phyloP scores from a whole-genome alignment of 2,329 filamentous ascomycete species.

The Acarospora socialis region DNA sequence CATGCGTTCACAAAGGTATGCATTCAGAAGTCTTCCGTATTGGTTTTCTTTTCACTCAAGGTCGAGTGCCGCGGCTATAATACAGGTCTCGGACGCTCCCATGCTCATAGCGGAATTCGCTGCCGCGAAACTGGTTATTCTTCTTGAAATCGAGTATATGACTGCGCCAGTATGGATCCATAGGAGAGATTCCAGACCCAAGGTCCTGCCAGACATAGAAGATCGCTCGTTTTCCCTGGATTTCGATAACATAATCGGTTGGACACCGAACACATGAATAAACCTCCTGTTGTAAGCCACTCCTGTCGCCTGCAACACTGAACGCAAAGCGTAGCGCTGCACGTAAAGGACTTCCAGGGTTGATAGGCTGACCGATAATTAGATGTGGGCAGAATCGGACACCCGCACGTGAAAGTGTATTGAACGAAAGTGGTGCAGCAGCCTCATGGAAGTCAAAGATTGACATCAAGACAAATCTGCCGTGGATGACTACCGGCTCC shows the following conservation, averaged over 20 bases:
- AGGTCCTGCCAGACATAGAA: constrained; percentile 6
- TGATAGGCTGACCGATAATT: constrained; percentile 1
- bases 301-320: constrained; percentile 1
- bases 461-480: constrained; percentile 4
- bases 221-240: constrained; percentile 2
- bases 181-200: constrained; percentile 4
- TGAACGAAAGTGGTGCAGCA: constrained; percentile 4
- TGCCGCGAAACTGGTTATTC: constrained; percentile 1
- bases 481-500: constrained; percentile 6
- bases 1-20: too few relatives aligned
- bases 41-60: too few relatives aligned
- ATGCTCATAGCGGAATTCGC: constrained; percentile 6
- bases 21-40: too few relatives aligned
- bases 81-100: constrained; percentile 5
- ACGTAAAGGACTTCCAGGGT: constrained; percentile 1
- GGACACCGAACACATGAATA: constrained; percentile 7
- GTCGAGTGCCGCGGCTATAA: constrained; percentile 5
- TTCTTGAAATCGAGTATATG: constrained; percentile 2
- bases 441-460: constrained; percentile 5
- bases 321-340: constrained; percentile 3
- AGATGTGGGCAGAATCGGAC: constrained; percentile 7
- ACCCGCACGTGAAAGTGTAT: too few relatives aligned
- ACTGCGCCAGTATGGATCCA: constrained; percentile 6
- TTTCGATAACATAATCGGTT: constrained; percentile 5
- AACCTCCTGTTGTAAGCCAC: constrained; percentile 1